Percentiles rank a stretch among this genome's conserved stretches.
These are phyloP conservation scores for Pythium dissimile DNA, from an alignment of 352 stramenopile species.

Conservation along the genomic window DNA sequence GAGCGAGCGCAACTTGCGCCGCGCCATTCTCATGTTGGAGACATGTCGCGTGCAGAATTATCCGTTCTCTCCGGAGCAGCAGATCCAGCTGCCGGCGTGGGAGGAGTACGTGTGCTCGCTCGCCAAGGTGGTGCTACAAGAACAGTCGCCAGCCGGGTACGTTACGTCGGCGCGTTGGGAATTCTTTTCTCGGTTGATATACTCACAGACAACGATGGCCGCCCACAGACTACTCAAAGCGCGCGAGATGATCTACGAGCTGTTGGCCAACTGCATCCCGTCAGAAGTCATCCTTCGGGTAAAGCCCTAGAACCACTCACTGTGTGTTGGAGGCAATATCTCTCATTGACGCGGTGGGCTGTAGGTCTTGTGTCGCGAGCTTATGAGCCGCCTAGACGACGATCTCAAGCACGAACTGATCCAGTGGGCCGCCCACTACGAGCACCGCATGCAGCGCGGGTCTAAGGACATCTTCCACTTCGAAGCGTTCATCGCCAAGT, in stretches of 20 bases:
- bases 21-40: constrained; percentile 97
- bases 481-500: constrained; percentile 99
- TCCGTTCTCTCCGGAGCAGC: constrained; percentile 78
- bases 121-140: constrained; percentile 91
- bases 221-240: constrained; percentile 82
- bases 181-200: neutral
- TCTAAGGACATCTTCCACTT: constrained; percentile 99
- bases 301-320: constrained; percentile 28
- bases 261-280: constrained; percentile 98
- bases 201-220: neutral
- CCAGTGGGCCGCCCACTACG: constrained; percentile 82
- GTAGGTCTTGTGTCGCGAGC: constrained; percentile 76
- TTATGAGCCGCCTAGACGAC: constrained; percentile 95
- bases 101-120: constrained; percentile 96
- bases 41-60: constrained; percentile 88
- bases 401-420: constrained; percentile 96
- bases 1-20: constrained; percentile 94
- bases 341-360: neutral
- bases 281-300: constrained; percentile 96
- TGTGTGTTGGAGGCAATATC: too few relatives aligned
- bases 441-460: constrained; percentile 94
- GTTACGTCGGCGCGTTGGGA: neutral
- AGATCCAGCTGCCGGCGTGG: constrained; percentile 93
- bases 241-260: constrained; percentile 97
- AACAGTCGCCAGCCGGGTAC: constrained; percentile 92